Conservation (phyloP, 495 filamentous ascomycete genomes). For the Lasiosphaeria ovina region DNA sequence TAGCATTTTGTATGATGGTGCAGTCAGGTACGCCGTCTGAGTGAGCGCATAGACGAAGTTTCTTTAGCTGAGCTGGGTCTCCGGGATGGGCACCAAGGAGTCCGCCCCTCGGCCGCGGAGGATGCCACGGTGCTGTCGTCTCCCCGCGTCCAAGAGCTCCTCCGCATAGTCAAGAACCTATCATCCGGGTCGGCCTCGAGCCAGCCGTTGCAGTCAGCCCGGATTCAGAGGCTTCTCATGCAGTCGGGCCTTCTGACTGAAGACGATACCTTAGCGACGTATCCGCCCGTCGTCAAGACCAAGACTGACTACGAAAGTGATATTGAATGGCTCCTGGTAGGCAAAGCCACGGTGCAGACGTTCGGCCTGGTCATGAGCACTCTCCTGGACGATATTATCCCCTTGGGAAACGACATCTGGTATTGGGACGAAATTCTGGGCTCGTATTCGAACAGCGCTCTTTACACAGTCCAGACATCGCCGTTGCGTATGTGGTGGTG, state of each 20-base stretch:
- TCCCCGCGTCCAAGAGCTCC: constrained; percentile 50
- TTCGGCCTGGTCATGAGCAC: constrained; percentile 74
- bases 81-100: constrained; percentile 16
- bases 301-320: constrained; percentile 61
- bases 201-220: constrained; percentile 47
- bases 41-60: constrained; percentile 76
- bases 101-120: constrained; percentile 4
- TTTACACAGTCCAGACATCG: constrained; percentile 81
- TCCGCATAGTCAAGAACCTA: constrained; percentile 64
- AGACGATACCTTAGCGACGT: constrained; percentile 1
- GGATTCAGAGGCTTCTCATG: constrained; percentile 58
- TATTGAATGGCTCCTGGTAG: constrained; percentile 81
- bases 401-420: constrained; percentile 75
- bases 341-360: constrained; percentile 81
- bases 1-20: constrained; percentile 7
- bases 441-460: constrained; percentile 64
- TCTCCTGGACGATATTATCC: constrained; percentile 76
- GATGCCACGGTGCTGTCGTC: constrained; percentile 29
- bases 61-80: constrained; percentile 32
- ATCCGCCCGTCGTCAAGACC: constrained; percentile 20
- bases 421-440: constrained; percentile 88
- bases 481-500: constrained; percentile 69
- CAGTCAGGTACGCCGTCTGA: constrained; percentile 77
- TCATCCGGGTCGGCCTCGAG: constrained; percentile 62
- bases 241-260: constrained; percentile 47